Conservation (phyloP, 2,329 filamentous ascomycete species). For the Cytospora chrysosperma region DNA sequence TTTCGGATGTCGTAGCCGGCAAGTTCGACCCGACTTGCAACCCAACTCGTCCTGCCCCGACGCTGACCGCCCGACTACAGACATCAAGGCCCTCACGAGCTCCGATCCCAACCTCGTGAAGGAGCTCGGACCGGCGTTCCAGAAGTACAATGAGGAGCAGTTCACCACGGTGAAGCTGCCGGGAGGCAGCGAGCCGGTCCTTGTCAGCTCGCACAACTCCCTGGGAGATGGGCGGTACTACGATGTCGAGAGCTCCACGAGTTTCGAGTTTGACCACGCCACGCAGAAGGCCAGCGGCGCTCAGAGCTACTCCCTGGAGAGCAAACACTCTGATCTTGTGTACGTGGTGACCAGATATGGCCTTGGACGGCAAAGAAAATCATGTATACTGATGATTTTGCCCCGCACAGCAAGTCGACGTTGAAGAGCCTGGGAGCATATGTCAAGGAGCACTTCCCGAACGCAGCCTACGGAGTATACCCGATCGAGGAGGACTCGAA, state of each 20-base stretch:
- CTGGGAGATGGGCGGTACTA: slow-evolving; percentile 82
- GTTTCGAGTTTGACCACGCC: slow-evolving; percentile 83
- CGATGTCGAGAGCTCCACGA: slow-evolving; percentile 83
- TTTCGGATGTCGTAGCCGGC: slow-evolving; percentile 87
- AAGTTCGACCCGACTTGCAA: slow-evolving; percentile 33
- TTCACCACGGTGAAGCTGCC: slow-evolving; percentile 87
- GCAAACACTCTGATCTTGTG: slow-evolving; percentile 75
- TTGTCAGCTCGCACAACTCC: slow-evolving; percentile 84
- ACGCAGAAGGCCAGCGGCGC: slow-evolving; percentile 80
- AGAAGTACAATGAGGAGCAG: slow-evolving; percentile 96
- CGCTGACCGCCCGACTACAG: slow-evolving; percentile 44
- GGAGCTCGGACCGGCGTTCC: slow-evolving; percentile 77
- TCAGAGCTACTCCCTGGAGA: slow-evolving; percentile 77
- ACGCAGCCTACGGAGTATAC: slow-evolving; percentile 77
- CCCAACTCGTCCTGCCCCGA: not conserved
- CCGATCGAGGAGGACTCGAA: slow-evolving; percentile 73
- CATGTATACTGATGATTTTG: slow-evolving; percentile 5
- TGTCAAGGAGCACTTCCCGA: slow-evolving; percentile 84
- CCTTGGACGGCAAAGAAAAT: not conserved
- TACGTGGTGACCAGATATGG: slow-evolving; percentile 44
- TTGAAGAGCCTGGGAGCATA: slow-evolving; percentile 75
- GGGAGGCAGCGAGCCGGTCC: slow-evolving; percentile 76
- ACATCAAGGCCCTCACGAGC: slow-evolving; percentile 83
- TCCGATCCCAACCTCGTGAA: slow-evolving; percentile 66
- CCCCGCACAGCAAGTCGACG: slow-evolving; percentile 68